Conservation (phyloP, 2,329 filamentous ascomycete species). For the Trichothecium sympodiale region DNA sequence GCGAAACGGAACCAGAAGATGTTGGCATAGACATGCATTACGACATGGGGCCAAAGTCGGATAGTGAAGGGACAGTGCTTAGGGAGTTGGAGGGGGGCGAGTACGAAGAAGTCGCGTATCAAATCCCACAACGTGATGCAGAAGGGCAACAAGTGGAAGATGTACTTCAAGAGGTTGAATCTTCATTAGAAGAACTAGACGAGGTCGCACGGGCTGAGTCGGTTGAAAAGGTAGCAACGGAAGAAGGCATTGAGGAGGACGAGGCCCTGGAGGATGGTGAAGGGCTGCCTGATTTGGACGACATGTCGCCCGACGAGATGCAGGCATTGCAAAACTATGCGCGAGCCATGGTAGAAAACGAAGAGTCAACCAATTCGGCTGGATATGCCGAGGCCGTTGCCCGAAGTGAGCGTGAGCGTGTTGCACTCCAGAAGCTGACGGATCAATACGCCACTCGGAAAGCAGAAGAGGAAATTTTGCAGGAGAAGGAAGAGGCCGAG, state of each 20-base stretch:
- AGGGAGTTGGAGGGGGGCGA: constrained; percentile 43
- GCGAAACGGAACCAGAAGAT: constrained; percentile 49
- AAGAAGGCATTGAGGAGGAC: constrained; percentile 5
- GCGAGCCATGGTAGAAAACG: neutral
- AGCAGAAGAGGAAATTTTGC: constrained; percentile 22
- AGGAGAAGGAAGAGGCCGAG: constrained; percentile 14
- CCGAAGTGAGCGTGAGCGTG: constrained; percentile 43
- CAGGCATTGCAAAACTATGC: neutral
- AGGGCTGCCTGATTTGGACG: neutral
- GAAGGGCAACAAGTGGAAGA: constrained; percentile 12
- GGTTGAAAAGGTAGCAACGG: constrained; percentile 28
- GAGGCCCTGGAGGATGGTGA: neutral
- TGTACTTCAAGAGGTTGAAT: neutral
- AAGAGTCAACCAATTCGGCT: constrained; percentile 7
- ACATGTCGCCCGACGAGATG: neutral
- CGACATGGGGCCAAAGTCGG: constrained; percentile 18
- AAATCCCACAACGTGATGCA: constrained; percentile 11
- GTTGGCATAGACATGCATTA: constrained; percentile 35
- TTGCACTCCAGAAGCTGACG: constrained; percentile 41
- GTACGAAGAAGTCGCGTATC: constrained; percentile 50
- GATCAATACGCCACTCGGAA: constrained; percentile 38
- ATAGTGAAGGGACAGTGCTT: constrained; percentile 34
- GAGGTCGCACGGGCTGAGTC: constrained; percentile 27
- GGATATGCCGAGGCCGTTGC: constrained; percentile 37
- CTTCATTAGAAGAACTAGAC: constrained; percentile 17